These are phyloP conservation scores for Lachancea thermotolerans DNA, from an alignment of 805 yeast genomes.

Conservation along the genomic window DNA sequence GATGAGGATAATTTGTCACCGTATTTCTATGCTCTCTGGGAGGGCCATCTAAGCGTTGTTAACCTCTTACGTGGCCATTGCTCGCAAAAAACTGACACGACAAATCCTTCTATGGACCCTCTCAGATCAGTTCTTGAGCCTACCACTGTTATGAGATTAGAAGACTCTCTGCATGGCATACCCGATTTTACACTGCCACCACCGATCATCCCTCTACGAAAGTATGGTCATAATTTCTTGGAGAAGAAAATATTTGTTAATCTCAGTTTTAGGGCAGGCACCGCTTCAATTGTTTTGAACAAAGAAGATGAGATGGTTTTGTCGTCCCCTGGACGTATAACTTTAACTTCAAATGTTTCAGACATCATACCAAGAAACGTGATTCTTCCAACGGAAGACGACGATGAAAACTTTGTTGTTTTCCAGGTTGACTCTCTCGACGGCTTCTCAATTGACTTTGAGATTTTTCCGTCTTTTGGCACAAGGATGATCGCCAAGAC, in stretches of 20 bases:
- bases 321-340: conserved; percentile 71
- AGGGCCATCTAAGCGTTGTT: conserved; percentile 81
- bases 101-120: not conserved
- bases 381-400: conserved; percentile 59
- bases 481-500: conserved; percentile 87
- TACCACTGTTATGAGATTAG: conserved; percentile 6
- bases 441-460: conserved; percentile 74
- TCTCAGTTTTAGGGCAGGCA: conserved; percentile 51
- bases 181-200: conserved; percentile 94
- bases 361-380: conserved; percentile 87
- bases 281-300: conserved; percentile 39
- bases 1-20: conserved; percentile 83
- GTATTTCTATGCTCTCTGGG: conserved; percentile 85
- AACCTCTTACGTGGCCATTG: conserved; percentile 50
- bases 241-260: conserved; percentile 86
- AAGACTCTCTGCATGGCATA: conserved; percentile 48
- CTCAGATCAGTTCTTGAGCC: conserved; percentile 2
- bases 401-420: conserved; percentile 56
- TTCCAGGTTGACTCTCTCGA: conserved; percentile 80
- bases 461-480: conserved; percentile 90
- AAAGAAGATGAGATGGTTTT: conserved; percentile 36
- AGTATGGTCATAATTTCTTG: conserved; percentile 92
- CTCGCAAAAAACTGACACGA: conserved; percentile 1
- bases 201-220: conserved; percentile 85
- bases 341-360: conserved; percentile 65